A percentile compares a stretch with the other conserved stretches of the same genome.
Evolutionary conservation across 2,329 filamentous ascomycete species (phyloP).

Genomic region (Ophiocordyceps sinensis): DNA sequence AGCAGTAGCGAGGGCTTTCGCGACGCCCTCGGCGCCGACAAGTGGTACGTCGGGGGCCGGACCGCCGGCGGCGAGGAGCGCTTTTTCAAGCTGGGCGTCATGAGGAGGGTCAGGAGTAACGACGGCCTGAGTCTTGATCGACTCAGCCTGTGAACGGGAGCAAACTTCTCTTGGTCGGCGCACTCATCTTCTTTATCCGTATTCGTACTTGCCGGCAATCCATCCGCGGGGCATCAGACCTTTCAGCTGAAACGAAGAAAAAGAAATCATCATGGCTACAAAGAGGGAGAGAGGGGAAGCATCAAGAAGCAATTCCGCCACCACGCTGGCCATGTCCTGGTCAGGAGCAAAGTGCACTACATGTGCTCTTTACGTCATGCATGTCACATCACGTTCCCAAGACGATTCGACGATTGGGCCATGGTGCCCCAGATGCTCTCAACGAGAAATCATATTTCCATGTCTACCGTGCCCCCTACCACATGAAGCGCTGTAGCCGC

Average conservation of each 20-base stretch:
- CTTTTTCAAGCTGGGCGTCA: slow-evolving; percentile 69
- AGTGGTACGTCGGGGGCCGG: slow-evolving; percentile 69
- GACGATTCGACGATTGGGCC: too few species aligned
- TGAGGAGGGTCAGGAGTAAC: slow-evolving; percentile 56
- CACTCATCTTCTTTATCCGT: too few species aligned
- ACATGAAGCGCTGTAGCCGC: slow-evolving; percentile 65
- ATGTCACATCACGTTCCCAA: too few species aligned
- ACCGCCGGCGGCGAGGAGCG: slow-evolving; percentile 65
- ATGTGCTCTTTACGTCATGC: too few species aligned
- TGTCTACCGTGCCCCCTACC: slow-evolving; percentile 30
- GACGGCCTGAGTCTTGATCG: slow-evolving; percentile 63
- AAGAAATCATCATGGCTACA: too few species aligned
- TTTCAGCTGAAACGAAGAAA: not conserved
- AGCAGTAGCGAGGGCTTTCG: slow-evolving; percentile 64
- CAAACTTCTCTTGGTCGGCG: not conserved
- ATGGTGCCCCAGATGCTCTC: too few species aligned
- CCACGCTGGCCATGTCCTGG: too few species aligned
- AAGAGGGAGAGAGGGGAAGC: too few species aligned
- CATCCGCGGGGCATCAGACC: not conserved
- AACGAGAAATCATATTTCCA: not conserved
- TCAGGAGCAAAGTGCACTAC: too few species aligned
- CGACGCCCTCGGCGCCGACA: slow-evolving; percentile 57
- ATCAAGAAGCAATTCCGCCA: too few species aligned
- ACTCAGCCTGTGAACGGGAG: slow-evolving; percentile 44
- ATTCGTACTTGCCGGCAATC: not conserved